Evolutionary conservation across 176 grass and related monocot genomes (phyloP), one percentile per base, ranked within the genome.

Genomic region (Urochloa ruziziensis): DNA sequence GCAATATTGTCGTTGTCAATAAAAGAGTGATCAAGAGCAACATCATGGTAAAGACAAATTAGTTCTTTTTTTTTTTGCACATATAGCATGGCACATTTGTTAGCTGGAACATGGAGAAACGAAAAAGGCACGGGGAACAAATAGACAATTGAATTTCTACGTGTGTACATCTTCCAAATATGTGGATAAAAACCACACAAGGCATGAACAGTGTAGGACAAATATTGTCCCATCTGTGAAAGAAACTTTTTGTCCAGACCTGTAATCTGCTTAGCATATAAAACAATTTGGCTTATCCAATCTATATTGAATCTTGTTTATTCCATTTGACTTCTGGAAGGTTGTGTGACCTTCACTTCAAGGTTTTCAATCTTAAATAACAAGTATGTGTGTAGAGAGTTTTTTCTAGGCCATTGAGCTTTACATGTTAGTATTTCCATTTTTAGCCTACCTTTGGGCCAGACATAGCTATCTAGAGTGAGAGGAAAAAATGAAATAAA

Each of bases 191-290:
- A 33, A 5, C 63, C 40, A 77, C 15, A 17, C 11, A 37, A 62
- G 49, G 39, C 44, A 28, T 69, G 28, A 51, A 67, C 3, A 5
- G 18, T 32, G 17, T 68, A 70, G 33, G 64, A 67, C 24, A 90
- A 62, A 65, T 62, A 51, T 5, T 43, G 5, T 64, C 77, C 64
- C 71, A 85, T 57, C 23, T 86, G 2, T 39, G 79, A 86, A 81
- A 74, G 77, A 32, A 67, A 58, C 72, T 81, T 29, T 77, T 81
- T 48, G 63, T 81, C 70, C 54, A 68, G 58, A 85, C 62, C 25
- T 71, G 43, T 48, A 82, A 66, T 52, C 75, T 72, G 39, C 24
- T 60, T 69, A 39, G 16, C 16, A 1, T 42, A 85, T 21, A 39
- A 84, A 83, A 79, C 9, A 62, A 62, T n/a, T 76, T 68, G 62